phyloP scores from a whole-genome alignment of 345 rosid species.

The Toxicodendron radicans region DNA sequence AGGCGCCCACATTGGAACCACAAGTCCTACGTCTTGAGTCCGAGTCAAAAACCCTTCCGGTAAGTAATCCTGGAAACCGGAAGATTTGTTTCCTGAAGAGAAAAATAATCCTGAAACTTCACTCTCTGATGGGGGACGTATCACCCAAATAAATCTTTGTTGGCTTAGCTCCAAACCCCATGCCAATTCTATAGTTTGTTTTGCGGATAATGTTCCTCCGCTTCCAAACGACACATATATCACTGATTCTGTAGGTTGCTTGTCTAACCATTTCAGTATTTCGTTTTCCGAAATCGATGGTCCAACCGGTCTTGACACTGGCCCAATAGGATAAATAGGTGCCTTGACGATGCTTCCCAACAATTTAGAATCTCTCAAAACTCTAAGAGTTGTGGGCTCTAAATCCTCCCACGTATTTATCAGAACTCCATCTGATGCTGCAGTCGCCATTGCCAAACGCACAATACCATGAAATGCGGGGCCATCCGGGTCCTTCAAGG shows the following conservation, averaged over 20 bases:
- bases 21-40: too few species aligned
- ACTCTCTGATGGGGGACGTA: slow-evolving; percentile 24
- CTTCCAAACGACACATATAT: slow-evolving; percentile 45
- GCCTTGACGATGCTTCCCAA: slow-evolving; percentile 26
- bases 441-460: slow-evolving; percentile 26
- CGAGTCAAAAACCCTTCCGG: too few species aligned
- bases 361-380: slow-evolving; percentile 15
- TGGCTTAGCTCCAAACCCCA: slow-evolving; percentile 37
- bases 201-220: slow-evolving; percentile 19
- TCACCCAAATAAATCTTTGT: too few species aligned
- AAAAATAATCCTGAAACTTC: slow-evolving; percentile 36
- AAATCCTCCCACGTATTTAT: slow-evolving; percentile 52
- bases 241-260: slow-evolving; percentile 36
- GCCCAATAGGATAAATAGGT: slow-evolving; percentile 36
- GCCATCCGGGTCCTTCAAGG: slow-evolving; percentile 25
- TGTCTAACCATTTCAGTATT: slow-evolving; percentile 38
- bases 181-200: slow-evolving; percentile 35
- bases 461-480: slow-evolving; percentile 18
- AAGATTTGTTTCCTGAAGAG: not conserved
- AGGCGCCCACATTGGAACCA: too few species aligned
- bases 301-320: slow-evolving; percentile 12
- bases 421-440: slow-evolving; percentile 44
- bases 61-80: too few species aligned
- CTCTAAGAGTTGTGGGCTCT: slow-evolving; percentile 29
- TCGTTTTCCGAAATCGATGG: not conserved